A percentile compares a stretch with the other conserved stretches of the same genome.
phyloP scores from a whole-genome alignment of 257 asterid genomes.

The Nicotiana tomentosiformis region DNA sequence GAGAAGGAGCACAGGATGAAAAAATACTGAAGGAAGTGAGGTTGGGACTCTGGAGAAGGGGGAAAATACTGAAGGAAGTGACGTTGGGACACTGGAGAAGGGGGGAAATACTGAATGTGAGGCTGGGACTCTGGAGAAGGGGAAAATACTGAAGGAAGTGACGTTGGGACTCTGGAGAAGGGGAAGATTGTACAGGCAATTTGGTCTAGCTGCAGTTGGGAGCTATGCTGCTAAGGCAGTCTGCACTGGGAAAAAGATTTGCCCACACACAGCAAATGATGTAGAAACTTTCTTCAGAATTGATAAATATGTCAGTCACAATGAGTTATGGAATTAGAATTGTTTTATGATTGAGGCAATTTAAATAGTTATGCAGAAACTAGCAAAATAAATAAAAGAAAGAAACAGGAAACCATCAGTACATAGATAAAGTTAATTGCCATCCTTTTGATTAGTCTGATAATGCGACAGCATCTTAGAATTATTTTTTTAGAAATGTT shows the following conservation, averaged over 20 bases:
- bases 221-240: not conserved
- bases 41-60: not conserved
- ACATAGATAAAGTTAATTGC: not conserved
- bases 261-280: not conserved
- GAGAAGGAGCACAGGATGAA: not conserved
- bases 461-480: not conserved
- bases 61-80: not conserved
- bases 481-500: not conserved
- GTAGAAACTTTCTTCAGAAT: not conserved
- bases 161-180: not conserved
- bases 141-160: not conserved
- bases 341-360: not conserved
- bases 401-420: not conserved
- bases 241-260: not conserved
- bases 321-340: not conserved
- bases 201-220: not conserved
- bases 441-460: not conserved
- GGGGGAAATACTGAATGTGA: not conserved
- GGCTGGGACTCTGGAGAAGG: not conserved
- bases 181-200: not conserved
- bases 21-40: not conserved
- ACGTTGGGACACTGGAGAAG: not conserved
- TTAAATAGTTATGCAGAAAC: not conserved
- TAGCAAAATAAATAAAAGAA: not conserved
- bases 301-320: not conserved